These are phyloP conservation scores for Cicer bijugum DNA, from an alignment of 306 rosid genomes.

Conservation along the genomic window DNA sequence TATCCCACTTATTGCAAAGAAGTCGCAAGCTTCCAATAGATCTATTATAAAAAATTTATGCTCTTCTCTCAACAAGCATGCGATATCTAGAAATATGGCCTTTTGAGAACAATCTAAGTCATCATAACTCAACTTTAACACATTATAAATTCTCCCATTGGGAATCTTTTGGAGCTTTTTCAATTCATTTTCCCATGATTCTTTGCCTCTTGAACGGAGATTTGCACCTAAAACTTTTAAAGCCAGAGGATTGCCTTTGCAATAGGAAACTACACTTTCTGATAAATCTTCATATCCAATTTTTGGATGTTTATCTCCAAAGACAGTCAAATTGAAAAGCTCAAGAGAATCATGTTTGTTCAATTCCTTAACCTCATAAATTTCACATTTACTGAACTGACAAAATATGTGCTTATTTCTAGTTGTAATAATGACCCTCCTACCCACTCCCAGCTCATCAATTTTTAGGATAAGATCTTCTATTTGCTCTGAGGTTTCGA, in stretches of 20 bases:
- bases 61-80: conserved; percentile 28
- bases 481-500: not conserved
- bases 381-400: conserved; percentile 1
- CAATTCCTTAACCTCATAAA: conserved; percentile 30
- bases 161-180: conserved; percentile 15
- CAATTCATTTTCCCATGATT: conserved; percentile 34
- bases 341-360: conserved; percentile 36
- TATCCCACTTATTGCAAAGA: conserved; percentile 5
- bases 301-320: conserved; percentile 15
- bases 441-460: not conserved
- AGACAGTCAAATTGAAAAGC: conserved; percentile 43
- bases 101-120: not conserved
- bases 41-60: not conserved
- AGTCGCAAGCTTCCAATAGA: conserved; percentile 15
- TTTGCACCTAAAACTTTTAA: conserved; percentile 39
- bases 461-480: not conserved
- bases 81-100: conserved; percentile 32
- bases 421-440: not conserved
- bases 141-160: not conserved
- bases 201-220: not conserved
- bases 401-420: conserved; percentile 5
- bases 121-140: conserved; percentile 37
- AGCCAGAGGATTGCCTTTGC: conserved; percentile 22
- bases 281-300: conserved; percentile 34
- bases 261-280: conserved; percentile 7